Evolutionary conservation across 2,329 filamentous ascomycete genomes (phyloP).

Genomic region (Diplodia scrobiculata): DNA sequence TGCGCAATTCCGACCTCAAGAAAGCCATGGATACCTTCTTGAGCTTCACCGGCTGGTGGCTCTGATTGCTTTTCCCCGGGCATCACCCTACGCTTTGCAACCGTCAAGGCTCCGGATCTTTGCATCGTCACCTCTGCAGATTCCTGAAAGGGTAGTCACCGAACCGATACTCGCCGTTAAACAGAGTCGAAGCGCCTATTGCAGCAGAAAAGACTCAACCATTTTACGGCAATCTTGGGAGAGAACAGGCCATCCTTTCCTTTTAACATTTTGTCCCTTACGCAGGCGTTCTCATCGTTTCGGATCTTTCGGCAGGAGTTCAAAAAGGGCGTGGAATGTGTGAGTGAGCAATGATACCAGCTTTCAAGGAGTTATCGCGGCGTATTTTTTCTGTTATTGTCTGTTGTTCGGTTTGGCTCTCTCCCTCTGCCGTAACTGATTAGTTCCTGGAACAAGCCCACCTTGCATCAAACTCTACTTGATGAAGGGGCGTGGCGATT

Average conservation of each 20-base stretch:
- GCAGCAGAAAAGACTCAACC: not conserved
- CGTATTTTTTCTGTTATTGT: not conserved
- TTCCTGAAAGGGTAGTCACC: too few species aligned
- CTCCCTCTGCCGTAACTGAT: not conserved
- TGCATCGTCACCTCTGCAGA: not conserved
- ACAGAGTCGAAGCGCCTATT: not conserved
- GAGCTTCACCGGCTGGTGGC: constrained; percentile 37
- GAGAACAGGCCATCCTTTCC: not conserved
- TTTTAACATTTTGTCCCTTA: not conserved
- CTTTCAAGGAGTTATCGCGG: not conserved
- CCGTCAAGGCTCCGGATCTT: not conserved
- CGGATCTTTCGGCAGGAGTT: constrained; percentile 7
- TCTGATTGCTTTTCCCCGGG: not conserved
- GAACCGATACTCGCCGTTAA: not conserved
- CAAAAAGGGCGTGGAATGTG: constrained; percentile 15
- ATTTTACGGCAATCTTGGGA: not conserved
- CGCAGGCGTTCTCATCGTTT: constrained; percentile 1
- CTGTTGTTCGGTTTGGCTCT: not conserved
- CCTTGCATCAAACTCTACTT: not conserved
- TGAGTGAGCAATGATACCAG: constrained; percentile 23
- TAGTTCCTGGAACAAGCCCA: not conserved
- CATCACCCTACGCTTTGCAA: not conserved
- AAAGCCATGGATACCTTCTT: constrained; percentile 43
- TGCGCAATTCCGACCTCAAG: constrained; percentile 43
- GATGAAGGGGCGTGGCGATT: not conserved